Evolutionary conservation across 305 asterid species (phyloP).

Genomic region (Salvia sclarea): DNA sequence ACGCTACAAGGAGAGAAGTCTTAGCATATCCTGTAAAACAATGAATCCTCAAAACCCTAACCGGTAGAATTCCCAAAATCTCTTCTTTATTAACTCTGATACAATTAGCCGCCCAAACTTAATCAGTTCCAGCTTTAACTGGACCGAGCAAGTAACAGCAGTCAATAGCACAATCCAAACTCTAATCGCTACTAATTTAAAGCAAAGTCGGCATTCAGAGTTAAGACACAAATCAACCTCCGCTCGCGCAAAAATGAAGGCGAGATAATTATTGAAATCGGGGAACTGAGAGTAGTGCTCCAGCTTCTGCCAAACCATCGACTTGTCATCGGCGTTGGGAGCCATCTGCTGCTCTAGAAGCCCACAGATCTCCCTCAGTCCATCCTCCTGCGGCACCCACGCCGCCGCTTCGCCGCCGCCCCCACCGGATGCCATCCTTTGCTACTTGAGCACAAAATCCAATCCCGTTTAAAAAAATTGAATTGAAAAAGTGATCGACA

Average conservation of each 20-base stretch:
- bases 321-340: conserved; percentile 76
- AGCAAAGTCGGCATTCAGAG: conserved; percentile 15
- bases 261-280: conserved; percentile 94
- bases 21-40: not conserved
- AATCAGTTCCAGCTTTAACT: not conserved
- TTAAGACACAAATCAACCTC: conserved; percentile 44
- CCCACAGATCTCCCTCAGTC: conserved; percentile 92
- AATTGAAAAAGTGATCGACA: not conserved
- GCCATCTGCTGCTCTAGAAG: conserved; percentile 90
- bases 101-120: conserved; percentile 8
- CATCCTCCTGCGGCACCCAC: conserved; percentile 91
- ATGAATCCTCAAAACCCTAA: conserved; percentile 26
- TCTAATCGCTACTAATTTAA: not conserved
- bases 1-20: not conserved
- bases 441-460: conserved; percentile 7
- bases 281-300: conserved; percentile 94
- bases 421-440: conserved; percentile 49
- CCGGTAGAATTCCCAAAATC: conserved; percentile 8
- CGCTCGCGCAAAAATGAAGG: conserved; percentile 76
- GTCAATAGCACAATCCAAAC: conserved; percentile 1
- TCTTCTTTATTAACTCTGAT: not conserved
- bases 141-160: conserved; percentile 20
- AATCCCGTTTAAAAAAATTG: not conserved
- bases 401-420: conserved; percentile 44
- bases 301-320: conserved; percentile 79